phyloP scores from a whole-genome alignment of 2,329 filamentous ascomycete genomes.

The Rachicladosporium sp. region DNA sequence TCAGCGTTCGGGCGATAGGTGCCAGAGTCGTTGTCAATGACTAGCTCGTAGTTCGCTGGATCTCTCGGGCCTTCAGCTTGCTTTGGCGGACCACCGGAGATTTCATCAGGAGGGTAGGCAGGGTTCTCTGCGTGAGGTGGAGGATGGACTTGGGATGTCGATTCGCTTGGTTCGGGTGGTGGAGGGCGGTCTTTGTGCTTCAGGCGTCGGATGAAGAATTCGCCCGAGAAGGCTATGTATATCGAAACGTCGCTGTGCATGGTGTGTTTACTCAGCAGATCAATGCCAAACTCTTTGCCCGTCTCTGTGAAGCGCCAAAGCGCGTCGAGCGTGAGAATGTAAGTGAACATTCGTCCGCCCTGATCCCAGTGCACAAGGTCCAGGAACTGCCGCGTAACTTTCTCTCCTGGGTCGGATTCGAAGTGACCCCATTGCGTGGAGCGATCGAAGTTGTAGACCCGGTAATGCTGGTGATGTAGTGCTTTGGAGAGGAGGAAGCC shows the following conservation, averaged over 20 bases:
- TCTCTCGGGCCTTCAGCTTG: slow-evolving; percentile 35
- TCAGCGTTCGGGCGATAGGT: slow-evolving; percentile 81
- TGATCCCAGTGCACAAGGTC: slow-evolving; percentile 78
- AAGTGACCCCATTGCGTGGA: slow-evolving; percentile 62
- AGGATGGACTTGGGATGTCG: slow-evolving; percentile 32
- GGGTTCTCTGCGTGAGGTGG: slow-evolving; percentile 24
- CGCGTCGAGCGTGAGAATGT: slow-evolving; percentile 77
- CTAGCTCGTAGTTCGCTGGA: slow-evolving; percentile 59
- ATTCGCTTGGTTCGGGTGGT: slow-evolving; percentile 33
- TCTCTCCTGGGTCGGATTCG: slow-evolving; percentile 44
- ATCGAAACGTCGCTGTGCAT: slow-evolving; percentile 91
- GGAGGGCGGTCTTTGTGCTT: slow-evolving; percentile 33
- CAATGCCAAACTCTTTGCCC: slow-evolving; percentile 88
- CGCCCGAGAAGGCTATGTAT: slow-evolving; percentile 83
- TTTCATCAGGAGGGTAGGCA: slow-evolving; percentile 41
- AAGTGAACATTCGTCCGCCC: slow-evolving; percentile 79
- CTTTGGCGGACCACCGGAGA: slow-evolving; percentile 33
- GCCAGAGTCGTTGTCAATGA: slow-evolving; percentile 91
- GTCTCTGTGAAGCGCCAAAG: slow-evolving; percentile 88
- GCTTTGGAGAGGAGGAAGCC: slow-evolving; percentile 73
- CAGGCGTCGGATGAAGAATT: slow-evolving; percentile 76
- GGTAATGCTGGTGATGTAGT: slow-evolving; percentile 77
- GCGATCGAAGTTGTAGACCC: slow-evolving; percentile 79
- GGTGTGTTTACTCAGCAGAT: slow-evolving; percentile 85
- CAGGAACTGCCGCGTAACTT: slow-evolving; percentile 68